Conservation (phyloP, 805 yeast genomes). For the Komagataella pastoris region DNA sequence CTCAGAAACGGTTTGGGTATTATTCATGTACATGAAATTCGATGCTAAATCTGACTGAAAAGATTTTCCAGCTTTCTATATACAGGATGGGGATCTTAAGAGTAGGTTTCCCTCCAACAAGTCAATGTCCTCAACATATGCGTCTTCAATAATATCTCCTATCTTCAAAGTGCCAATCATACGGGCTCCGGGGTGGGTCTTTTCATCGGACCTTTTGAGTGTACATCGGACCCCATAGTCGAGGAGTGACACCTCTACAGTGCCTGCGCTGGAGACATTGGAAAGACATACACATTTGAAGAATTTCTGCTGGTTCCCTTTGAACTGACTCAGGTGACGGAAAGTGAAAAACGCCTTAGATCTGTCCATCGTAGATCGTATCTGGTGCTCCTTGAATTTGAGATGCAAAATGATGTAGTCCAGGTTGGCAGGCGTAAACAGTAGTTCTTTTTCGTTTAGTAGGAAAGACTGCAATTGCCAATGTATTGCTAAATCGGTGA, state of each 20-base stretch:
- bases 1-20: not conserved
- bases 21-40: not conserved
- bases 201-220: not conserved
- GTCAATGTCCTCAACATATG: slow-evolving; percentile 26
- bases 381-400: slow-evolving; percentile 27
- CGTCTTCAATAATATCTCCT: slow-evolving; percentile 28
- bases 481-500: slow-evolving; percentile 69
- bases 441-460: slow-evolving; percentile 9
- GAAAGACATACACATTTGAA: slow-evolving; percentile 26
- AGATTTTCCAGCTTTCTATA: not conserved
- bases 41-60: not conserved
- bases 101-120: slow-evolving; percentile 27
- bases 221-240: slow-evolving; percentile 16
- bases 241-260: slow-evolving; percentile 13
- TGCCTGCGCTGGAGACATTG: slow-evolving; percentile 25
- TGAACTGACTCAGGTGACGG: slow-evolving; percentile 11
- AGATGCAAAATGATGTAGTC: slow-evolving; percentile 26
- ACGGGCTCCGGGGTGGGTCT: not conserved
- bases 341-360: slow-evolving; percentile 24
- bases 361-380: slow-evolving; percentile 11
- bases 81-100: slow-evolving; percentile 5
- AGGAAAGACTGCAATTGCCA: slow-evolving; percentile 50
- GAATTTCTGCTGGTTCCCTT: slow-evolving; percentile 2
- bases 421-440: slow-evolving; percentile 20
- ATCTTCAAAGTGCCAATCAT: slow-evolving; percentile 17